Conservation (phyloP, 345 rosid genomes). For the Corymbia maculata region DNA sequence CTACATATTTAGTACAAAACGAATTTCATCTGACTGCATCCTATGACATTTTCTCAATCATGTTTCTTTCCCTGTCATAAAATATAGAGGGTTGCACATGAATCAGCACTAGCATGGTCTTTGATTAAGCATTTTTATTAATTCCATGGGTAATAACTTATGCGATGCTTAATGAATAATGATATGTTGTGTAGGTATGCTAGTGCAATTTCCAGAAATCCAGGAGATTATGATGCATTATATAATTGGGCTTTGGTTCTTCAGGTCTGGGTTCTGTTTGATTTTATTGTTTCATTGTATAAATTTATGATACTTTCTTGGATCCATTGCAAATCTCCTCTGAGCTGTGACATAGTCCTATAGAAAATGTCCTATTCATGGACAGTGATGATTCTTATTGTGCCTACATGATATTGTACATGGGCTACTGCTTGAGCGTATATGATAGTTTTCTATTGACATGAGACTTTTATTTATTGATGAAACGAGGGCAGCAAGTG, state of each 20-base stretch:
- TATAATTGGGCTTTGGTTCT: slow-evolving; percentile 99
- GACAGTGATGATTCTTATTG: not conserved
- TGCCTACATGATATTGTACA: not conserved
- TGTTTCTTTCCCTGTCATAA: not conserved
- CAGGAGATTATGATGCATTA: slow-evolving; percentile 92
- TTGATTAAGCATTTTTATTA: not conserved
- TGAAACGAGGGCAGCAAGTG: not conserved
- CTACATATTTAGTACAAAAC: not conserved
- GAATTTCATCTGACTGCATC: not conserved
- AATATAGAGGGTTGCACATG: not conserved
- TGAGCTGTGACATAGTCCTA: not conserved
- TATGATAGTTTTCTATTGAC: not conserved
- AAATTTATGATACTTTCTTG: not conserved
- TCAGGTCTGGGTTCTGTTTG: slow-evolving; percentile 47
- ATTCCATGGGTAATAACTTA: not conserved
- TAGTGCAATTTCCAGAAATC: slow-evolving; percentile 74
- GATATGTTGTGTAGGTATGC: slow-evolving; percentile 63
- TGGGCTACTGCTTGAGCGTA: not conserved
- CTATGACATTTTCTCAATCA: not conserved
- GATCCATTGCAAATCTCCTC: not conserved
- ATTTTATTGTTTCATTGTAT: not conserved
- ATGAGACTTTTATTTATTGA: not conserved
- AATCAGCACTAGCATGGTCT: not conserved
- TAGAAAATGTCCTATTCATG: not conserved
- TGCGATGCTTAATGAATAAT: not conserved